Base-by-base conservation (phyloP, 306 rosid species). In the Castanea crenata region DNA sequence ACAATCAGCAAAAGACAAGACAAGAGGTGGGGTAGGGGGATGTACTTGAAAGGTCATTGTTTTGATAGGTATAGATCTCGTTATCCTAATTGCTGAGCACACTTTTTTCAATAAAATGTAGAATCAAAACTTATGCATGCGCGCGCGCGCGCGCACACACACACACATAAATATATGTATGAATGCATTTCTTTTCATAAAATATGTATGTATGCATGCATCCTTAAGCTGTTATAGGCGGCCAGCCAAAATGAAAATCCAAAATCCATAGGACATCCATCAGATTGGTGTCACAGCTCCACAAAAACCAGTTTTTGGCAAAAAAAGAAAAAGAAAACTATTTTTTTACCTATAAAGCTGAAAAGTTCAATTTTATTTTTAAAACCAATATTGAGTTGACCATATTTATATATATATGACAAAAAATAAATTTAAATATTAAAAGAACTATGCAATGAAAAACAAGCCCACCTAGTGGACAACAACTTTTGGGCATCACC, bases 61-160 rank as follows among this genome's bases (percentile, higher is more conserved):
- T 61, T 61, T 61, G 34, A 23, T 12, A 23, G 32, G 67, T 1
- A 61, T 27, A 61, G 34, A 61, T 61, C 19, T 61, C 6, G 12
- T 61, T 23, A 61, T 61, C 67, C 34, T 61, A 25, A 61, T 61
- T 61, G 67, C 31, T 61, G 13, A 61, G 32, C 25, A 16, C 34
- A 21, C 34, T 10, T 10, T 10, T 61, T 61, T 25, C 25, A 21
- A 23, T 12, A 61, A 61, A 61, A 3, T 10, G 15, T 10, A 49
- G 15, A 49, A 49, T 12, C 0, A 0, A 49, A 41, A 41, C 46
- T 41, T 8, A 41, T 8, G 11, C 46, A 41, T 8, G 46, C 0
- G 1, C 8, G 0, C 25, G 25, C 25, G 1, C 25, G 3, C 46
- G 7, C 2, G 11, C 0, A 3, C 7, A 2, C 0, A 3, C 7